Evolutionary conservation across 2,329 filamentous ascomycete species (phyloP).

Genomic region (Apiospora pterosperma): DNA sequence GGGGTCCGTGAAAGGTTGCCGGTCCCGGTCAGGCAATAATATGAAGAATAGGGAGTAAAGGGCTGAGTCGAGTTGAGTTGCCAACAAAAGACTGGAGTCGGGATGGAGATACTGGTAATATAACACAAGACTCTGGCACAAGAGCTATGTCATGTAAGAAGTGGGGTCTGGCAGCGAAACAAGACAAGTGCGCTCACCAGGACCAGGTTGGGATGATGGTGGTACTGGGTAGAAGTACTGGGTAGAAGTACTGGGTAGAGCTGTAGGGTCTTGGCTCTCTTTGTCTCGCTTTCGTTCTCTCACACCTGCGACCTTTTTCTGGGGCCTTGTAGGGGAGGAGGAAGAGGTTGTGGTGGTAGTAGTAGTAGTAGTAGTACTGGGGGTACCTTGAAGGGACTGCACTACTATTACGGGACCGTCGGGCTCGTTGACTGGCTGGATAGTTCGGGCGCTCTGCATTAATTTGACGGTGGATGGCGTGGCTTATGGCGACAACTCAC

Average conservation of each 20-base stretch:
- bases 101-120: constrained; percentile 3
- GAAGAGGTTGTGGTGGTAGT: background rate
- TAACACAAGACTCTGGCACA: background rate
- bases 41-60: background rate
- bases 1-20: background rate
- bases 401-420: background rate
- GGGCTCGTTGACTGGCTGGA: background rate
- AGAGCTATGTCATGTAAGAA: background rate
- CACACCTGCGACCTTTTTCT: background rate
- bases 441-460: background rate
- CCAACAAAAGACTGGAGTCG: constrained; percentile 1
- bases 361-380: background rate
- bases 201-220: background rate
- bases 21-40: background rate
- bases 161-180: background rate
- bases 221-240: no score
- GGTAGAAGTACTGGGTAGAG: no score
- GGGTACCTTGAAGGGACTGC: background rate
- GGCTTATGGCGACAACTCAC: constrained; percentile 1
- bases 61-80: constrained; percentile 1
- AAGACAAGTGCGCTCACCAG: background rate
- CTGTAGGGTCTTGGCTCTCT: background rate
- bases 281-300: no score
- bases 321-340: background rate
- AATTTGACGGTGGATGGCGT: constrained; percentile 2